Evolutionary conservation across 1,139 yeast genomes (phyloP).

Genomic region (Kurtzmaniella quercitrusa): DNA sequence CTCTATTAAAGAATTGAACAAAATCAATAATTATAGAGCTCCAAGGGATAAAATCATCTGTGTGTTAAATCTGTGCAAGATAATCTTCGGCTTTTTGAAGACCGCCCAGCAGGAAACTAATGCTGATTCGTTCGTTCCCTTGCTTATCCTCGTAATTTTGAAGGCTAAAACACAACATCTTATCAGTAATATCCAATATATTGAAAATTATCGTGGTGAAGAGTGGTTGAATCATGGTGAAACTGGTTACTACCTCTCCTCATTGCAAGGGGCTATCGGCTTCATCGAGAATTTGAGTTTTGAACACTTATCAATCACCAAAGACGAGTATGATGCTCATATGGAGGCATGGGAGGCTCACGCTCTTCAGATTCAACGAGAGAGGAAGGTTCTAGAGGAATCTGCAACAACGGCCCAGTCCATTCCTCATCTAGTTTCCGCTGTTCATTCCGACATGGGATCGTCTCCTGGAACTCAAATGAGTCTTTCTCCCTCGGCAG

Average conservation of each 20-base stretch:
- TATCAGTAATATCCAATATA: conserved; percentile 75
- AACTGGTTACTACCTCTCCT: conserved; percentile 80
- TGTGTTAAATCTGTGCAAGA: conserved; percentile 85
- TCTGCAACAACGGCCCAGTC: not conserved
- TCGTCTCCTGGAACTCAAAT: conserved; percentile 8
- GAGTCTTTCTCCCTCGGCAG: conserved; percentile 45
- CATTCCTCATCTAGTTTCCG: conserved; percentile 3
- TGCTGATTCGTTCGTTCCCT: conserved; percentile 90
- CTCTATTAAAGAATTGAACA: conserved; percentile 69
- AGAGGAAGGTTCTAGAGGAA: not conserved
- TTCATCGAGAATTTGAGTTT: conserved; percentile 62
- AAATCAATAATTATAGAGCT: conserved; percentile 79
- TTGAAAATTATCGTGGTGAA: conserved; percentile 74
- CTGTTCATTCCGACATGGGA: not conserved
- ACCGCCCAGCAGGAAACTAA: conserved; percentile 68
- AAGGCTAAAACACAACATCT: conserved; percentile 61
- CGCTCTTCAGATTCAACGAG: conserved; percentile 15
- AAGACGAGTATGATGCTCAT: conserved; percentile 50
- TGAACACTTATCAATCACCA: conserved; percentile 56
- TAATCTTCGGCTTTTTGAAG: conserved; percentile 80
- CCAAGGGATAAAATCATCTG: conserved; percentile 95
- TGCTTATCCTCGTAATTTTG: conserved; percentile 73
- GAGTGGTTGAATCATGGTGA: conserved; percentile 76
- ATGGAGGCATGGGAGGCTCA: conserved; percentile 49
- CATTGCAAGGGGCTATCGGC: conserved; percentile 80